Percentiles rank a stretch among this genome's conserved stretches.
These are phyloP conservation scores for Leccinum imitatum DNA, from an alignment of 768 basidiomycete genomes.

Conservation along the genomic window DNA sequence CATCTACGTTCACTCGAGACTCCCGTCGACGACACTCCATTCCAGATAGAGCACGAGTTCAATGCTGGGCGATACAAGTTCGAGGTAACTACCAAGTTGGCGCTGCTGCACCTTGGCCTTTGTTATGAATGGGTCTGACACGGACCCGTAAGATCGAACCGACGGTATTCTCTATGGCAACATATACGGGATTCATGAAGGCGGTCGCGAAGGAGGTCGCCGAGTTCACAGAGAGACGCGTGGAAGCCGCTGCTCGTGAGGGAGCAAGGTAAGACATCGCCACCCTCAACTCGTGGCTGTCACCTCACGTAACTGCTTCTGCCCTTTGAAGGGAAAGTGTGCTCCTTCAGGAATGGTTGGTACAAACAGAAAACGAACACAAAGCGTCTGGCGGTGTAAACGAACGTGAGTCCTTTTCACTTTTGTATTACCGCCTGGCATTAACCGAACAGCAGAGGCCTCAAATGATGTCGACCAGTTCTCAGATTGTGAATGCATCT, in stretches of 20 bases:
- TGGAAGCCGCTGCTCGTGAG: slow-evolving; percentile 36
- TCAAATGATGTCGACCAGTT: slow-evolving; percentile 5
- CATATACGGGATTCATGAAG: slow-evolving; percentile 44
- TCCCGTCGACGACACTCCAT: not conserved
- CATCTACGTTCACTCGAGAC: not conserved
- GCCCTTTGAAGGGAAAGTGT: slow-evolving; percentile 37
- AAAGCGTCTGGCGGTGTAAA: not conserved
- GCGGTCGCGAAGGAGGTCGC: slow-evolving; percentile 42
- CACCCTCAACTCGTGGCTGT: not conserved
- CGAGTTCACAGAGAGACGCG: slow-evolving; percentile 43
- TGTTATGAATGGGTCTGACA: slow-evolving; percentile 6
- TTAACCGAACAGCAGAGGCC: slow-evolving; percentile 1
- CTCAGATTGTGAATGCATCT: slow-evolving; percentile 10
- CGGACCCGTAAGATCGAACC: slow-evolving; percentile 42
- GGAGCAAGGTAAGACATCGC: slow-evolving; percentile 37
- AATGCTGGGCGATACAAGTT: slow-evolving; percentile 54
- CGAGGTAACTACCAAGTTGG: slow-evolving; percentile 34
- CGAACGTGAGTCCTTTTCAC: slow-evolving; percentile 5
- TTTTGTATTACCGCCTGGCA: not conserved
- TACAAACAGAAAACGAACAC: slow-evolving; percentile 20
- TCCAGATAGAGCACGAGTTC: slow-evolving; percentile 49
- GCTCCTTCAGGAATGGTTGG: slow-evolving; percentile 46
- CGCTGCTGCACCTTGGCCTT: not conserved
- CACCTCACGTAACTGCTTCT: not conserved
- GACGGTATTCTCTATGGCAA: slow-evolving; percentile 50